Conservation (phyloP, 2,329 filamentous ascomycete species). For the Cytospora piceicola region DNA sequence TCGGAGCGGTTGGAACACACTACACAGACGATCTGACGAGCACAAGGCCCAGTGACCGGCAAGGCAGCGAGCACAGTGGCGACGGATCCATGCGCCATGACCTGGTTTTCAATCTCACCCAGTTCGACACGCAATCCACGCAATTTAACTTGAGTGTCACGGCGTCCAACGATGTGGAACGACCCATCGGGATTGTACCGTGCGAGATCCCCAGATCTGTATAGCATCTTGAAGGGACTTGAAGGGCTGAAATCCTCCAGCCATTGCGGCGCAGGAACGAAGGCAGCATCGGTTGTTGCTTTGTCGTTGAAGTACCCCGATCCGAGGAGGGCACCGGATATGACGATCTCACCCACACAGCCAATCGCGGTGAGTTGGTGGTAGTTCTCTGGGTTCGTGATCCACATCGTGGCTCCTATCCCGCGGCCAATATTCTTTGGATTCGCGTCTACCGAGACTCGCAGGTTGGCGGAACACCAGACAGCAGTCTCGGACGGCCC, state of each 20-base stretch:
- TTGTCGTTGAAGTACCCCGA: constrained; percentile 2
- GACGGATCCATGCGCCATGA: background rate
- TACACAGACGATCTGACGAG: background rate
- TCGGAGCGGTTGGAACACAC: background rate
- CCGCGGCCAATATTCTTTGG: background rate
- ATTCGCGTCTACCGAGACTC: background rate
- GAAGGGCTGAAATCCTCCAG: background rate
- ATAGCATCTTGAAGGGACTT: background rate
- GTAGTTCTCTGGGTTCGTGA: constrained; percentile 3
- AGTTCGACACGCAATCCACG: constrained; percentile 13
- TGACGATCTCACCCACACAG: constrained; percentile 6
- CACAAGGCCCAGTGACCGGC: background rate
- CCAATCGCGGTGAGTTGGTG: background rate
- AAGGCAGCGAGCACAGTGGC: background rate
- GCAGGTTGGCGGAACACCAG: constrained; percentile 2
- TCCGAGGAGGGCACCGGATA: background rate
- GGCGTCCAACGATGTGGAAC: background rate
- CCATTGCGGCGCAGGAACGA: constrained; percentile 3
- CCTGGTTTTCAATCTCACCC: constrained; percentile 9
- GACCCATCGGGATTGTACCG: constrained; percentile 3
- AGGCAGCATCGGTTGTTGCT: background rate
- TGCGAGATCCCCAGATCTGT: constrained; percentile 4
- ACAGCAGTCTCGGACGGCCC: constrained; percentile 6
- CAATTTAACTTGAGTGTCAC: constrained; percentile 13
- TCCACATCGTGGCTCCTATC: constrained; percentile 1